Percentiles rank a stretch among this genome's conserved stretches.
phyloP scores from a whole-genome alignment of 2,329 filamentous ascomycete genomes.

The Myrmaecium sp. region DNA sequence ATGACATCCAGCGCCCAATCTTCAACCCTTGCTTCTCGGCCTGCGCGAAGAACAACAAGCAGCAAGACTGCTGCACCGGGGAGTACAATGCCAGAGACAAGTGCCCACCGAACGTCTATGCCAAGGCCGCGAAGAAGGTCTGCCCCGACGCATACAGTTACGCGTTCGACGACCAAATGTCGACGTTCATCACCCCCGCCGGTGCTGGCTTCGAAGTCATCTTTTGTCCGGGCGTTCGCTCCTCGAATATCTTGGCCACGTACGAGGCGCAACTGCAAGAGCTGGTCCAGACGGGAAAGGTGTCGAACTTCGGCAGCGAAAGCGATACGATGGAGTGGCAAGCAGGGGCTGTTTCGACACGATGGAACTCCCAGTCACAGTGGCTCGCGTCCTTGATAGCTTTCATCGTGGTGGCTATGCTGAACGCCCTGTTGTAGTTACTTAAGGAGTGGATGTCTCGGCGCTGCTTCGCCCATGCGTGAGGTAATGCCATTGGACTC shows the following conservation, averaged over 20 bases:
- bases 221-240: slow-evolving; percentile 50
- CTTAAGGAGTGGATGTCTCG: no score
- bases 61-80: slow-evolving; percentile 61
- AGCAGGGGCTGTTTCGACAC: neutral
- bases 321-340: slow-evolving; percentile 6
- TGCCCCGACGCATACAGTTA: slow-evolving; percentile 79
- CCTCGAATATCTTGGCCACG: slow-evolving; percentile 30
- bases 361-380: neutral
- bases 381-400: neutral
- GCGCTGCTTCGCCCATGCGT: no score
- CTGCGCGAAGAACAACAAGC: slow-evolving; percentile 50
- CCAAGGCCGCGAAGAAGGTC: slow-evolving; percentile 50
- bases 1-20: slow-evolving; percentile 48
- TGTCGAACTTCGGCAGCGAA: no score
- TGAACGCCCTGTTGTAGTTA: no score
- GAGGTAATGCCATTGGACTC: no score
- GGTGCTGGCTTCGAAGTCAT: slow-evolving; percentile 65
- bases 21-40: slow-evolving; percentile 68
- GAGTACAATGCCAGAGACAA: slow-evolving; percentile 43
- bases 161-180: slow-evolving; percentile 40
- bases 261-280: slow-evolving; percentile 18
- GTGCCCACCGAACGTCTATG: slow-evolving; percentile 54
- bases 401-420: no score
- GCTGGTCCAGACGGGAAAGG: no score
- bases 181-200: slow-evolving; percentile 38